Base-by-base conservation (phyloP, 2,329 filamentous ascomycete genomes). In the Hypoxylon rubiginosum region DNA sequence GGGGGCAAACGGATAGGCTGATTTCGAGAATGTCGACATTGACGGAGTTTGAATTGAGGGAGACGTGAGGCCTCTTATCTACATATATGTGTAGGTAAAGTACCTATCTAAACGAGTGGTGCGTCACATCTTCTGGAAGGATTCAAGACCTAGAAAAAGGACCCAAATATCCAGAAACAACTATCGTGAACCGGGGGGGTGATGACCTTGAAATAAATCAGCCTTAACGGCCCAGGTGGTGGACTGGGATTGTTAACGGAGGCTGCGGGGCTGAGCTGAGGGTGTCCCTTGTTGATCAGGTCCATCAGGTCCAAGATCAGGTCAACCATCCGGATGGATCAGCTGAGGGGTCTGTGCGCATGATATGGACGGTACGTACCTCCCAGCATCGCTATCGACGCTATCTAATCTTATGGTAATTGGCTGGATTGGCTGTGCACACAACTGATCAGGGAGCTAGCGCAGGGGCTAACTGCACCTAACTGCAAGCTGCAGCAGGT, bases 331-430 rank as follows among this genome's bases (percentile, higher is more conserved):
- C 51, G 26, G 49, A 21, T 48, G 57, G n/a, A 66, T 68, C 66
- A 68, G 62, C 58, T 68, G 66, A 66, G 56, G 24, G 24, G 59
- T 64, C 62, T 61, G 66, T 66, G 66, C 66, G 62, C 62, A 66
- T 68, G 66, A 64, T 65, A 59, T 39, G 34, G 52, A 34, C 48
- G 55, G 65, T 64, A 65, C 62, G 54, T 64, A 62, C 62, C 45
- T 19, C 11, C n/a, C 17, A 21, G 1, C n/a, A 43, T 10, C 17
- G 39, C 39, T 43, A 43, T 43, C 39, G 39, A 2, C 8, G 28
- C 24, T 46, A 52, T 59, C 48, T 49, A 36, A 24, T 49, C 43
- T 32, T 8, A 5, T 17, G 34, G 39, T 65, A 34, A 60, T 65
- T 60, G 62, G 56, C 28, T 56, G n/a, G 28, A 60, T 65, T 60